Conservation (phyloP, 345 rosid species). For the Mallotus nudiflorus region DNA sequence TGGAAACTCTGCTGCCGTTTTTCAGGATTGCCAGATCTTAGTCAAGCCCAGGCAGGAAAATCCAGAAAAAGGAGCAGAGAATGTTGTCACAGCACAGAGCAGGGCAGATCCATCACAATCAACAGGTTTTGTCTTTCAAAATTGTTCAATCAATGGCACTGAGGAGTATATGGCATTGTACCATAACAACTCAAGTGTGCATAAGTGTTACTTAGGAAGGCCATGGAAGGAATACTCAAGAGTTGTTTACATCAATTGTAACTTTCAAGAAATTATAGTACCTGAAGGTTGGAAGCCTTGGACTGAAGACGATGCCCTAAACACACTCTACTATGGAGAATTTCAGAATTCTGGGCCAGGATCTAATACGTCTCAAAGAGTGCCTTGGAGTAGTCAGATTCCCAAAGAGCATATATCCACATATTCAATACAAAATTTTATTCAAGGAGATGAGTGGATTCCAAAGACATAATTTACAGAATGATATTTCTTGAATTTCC, state of each 20-base stretch:
- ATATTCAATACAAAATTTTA: conserved; percentile 73
- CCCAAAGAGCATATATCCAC: conserved; percentile 49
- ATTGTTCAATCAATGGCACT: conserved; percentile 77
- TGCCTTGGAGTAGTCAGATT: conserved; percentile 72
- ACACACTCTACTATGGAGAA: conserved; percentile 88
- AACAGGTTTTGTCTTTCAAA: conserved; percentile 68
- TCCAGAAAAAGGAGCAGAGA: conserved; percentile 76
- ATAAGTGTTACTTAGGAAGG: conserved; percentile 71
- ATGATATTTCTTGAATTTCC: too few species aligned
- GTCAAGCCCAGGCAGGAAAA: conserved; percentile 62
- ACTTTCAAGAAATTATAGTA: conserved; percentile 51
- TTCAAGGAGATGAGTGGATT: conserved; percentile 84
- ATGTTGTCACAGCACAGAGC: conserved; percentile 80
- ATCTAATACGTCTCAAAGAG: conserved; percentile 49
- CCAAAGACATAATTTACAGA: conserved; percentile 37
- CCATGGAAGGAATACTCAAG: conserved; percentile 97
- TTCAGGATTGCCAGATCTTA: conserved; percentile 64
- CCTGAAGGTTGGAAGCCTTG: conserved; percentile 86
- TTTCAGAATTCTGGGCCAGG: conserved; percentile 67
- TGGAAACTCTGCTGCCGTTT: conserved; percentile 78
- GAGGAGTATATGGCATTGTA: conserved; percentile 68
- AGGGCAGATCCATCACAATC: conserved; percentile 79
- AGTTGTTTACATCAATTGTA: conserved; percentile 62
- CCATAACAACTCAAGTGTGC: conserved; percentile 56
- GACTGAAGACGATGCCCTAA: conserved; percentile 60